Base-by-base conservation (phyloP, 2,329 filamentous ascomycete genomes). In the Cadophora sp. region DNA sequence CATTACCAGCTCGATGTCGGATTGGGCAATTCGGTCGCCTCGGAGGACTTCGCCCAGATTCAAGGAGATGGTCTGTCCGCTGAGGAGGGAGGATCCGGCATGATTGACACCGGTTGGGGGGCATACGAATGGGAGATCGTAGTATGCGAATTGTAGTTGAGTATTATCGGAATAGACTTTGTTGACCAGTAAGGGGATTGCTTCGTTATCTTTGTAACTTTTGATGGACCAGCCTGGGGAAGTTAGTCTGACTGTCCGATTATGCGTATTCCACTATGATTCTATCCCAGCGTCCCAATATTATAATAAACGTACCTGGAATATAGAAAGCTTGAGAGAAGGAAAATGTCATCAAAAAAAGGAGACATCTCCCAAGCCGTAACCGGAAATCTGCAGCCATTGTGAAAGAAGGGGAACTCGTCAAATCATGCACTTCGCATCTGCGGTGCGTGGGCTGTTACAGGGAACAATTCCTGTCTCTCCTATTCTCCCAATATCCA, bases 81-180 rank as follows among this genome's bases (percentile, higher is more conserved):
- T 92, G 63, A 92, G 85, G 66, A 94, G 84, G 20, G 88, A 87
- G 5, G 87, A 88, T 45, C 89, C 90, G 61, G 85, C 83, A 72
- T 87, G 87, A 70, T 82, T 84, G 69, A 87, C 84, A 59, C 91
- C 91, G 9, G 89, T 91, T 1, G 92, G 91, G 13, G 91, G 91
- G 76, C 93, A 96, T 63, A 95, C 91, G 78, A 96, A 97, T 8
- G 93, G 93, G 1, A 96, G 88, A 73, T 96, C 91, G 78, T 91
- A 92, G 81, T 95, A 97, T 72, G 93, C 93, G 86, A 94, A 96
- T 78, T 96, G 93, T n/a, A 97, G 83, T 78, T 96, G 91, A 8
- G 92, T 96, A 74, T 92, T 89, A 80, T 96, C 93, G 64, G 93
- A 96, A 79, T 94, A 96, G 74, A 94, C 89, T 79, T 97, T 97